Base-by-base conservation (phyloP, 1,284 basidiomycete genomes). In the Xerocomus tenax region DNA sequence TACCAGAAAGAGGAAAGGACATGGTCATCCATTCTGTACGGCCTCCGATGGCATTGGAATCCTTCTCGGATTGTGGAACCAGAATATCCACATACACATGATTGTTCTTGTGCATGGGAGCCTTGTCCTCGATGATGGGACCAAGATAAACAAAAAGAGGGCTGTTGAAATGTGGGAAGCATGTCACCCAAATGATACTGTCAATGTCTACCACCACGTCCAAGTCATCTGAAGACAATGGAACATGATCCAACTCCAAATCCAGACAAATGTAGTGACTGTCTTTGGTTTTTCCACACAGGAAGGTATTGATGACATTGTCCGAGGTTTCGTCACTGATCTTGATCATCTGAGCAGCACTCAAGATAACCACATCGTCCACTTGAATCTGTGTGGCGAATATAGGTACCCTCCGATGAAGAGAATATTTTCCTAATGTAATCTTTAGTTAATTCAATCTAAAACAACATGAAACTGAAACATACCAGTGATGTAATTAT, bases 21-120 rank as follows among this genome's bases (percentile, higher is more conserved):
- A 29, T 35, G 16, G 41, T 29, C 9, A 34, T 13, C 41, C 41
- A 48, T 15, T 48, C 41, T 2, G 25, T 42, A 5, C 15, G 18
- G 8, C 34, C 41, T n/a, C 43, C 45, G 2, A 44, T 26, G 4
- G n/a, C 15, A 19, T 16, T 15, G 0, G 12, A n/a, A 45, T 55
- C 54, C 16, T 40, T 12, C 21, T 42, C 18, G 4, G 54, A 52
- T 30, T 54, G 53, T 13, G 54, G 51, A 7, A 53, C 16, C 9
- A 55, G 36, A 25, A 55, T 39, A 7, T 55, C 45, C 2, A 52
- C 42, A 44, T 47, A 53, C 3, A 46, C 34, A 36, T 55, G 54
- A 38, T 53, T 55, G 51, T 50, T 26, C 39, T 45, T 55, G 19
- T 25, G 5, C 18, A 55, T 55, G 5, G 36, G 39, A 4, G 44